Evolutionary conservation across 495 filamentous ascomycete species (phyloP), one percentile per base, ranked within the genome.

Genomic region (Lophiostoma macrostomum): DNA sequence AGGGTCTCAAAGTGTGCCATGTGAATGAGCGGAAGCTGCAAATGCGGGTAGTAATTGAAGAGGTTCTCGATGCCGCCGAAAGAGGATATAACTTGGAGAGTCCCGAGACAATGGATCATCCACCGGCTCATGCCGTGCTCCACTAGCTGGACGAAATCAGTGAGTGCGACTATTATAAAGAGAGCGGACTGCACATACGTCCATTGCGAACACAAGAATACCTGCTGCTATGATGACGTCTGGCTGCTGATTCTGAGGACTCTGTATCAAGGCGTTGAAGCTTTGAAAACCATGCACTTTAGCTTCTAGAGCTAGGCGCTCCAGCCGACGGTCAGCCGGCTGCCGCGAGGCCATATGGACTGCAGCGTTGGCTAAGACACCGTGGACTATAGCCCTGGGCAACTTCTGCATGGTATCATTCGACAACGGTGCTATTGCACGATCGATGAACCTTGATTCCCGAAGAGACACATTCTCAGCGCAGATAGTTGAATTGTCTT

Each of bases 341-440:
- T 57, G 45, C 12, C 53, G 45, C 13, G 46, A 50, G 28, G 53
- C 53, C 53, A 57, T 57, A 50, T 57, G 53, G 13, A 57, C 53
- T 6, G 46, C 53, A 20, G 53, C 53, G 20, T 40, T 45, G 1
- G 45, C 53, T 13, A 57, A 39, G 19, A 57, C 45, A 36, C 53
- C 50, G 34, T 57, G 50, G 5, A 57, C 45, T 1, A 50, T 43
- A 36, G 41, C 45, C 23, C 39, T 42, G 8, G 53, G 53, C 5
- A 57, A 31, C 16, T 29, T 43, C 10, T 43, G 18, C 8, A 49
- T 42, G 5, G 31, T 27, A 1, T 45, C 46, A 3, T 11, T 6
- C 16, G 53, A 44, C 6, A 57, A 38, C n/a, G 53, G 37, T 24
- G 53, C 46, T 23, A 57, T 57, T 12, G 36, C 13, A 11, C 45